Percentiles rank a stretch among this genome's conserved stretches.
Conservation (phyloP, 1,284 basidiomycete genomes). For the Schizophyllum commune region DNA sequence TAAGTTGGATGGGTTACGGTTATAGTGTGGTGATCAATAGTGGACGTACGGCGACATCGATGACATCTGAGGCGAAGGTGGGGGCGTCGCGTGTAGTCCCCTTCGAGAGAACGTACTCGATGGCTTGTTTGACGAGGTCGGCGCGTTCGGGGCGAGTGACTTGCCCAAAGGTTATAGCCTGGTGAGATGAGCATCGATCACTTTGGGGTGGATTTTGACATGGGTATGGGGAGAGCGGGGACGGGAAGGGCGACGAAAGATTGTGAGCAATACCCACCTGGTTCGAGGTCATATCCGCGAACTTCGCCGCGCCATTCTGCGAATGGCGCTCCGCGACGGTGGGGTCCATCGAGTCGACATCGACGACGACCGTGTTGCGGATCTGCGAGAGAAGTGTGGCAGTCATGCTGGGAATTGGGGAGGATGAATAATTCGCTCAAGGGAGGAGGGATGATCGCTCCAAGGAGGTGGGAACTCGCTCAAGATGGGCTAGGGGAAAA, state of each 20-base stretch:
- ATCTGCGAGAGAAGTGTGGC: conserved; percentile 30
- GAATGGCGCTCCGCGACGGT: conserved; percentile 31
- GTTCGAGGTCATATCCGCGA: conserved; percentile 47
- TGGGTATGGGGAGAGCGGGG: too few relatives aligned
- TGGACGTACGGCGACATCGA: conserved; percentile 33
- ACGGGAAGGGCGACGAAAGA: too few relatives aligned
- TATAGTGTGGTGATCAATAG: not conserved
- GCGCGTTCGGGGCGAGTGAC: conserved; percentile 26
- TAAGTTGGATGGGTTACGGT: not conserved
- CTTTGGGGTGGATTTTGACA: not conserved
- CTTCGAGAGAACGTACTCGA: conserved; percentile 22
- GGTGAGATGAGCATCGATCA: not conserved
- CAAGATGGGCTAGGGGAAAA: too few relatives aligned
- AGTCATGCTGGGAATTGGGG: conserved; percentile 8
- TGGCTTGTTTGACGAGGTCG: conserved; percentile 26
- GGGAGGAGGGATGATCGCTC: not conserved
- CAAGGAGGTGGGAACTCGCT: not conserved
- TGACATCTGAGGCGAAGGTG: conserved; percentile 20
- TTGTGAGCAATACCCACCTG: conserved; percentile 9
- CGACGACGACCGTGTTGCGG: conserved; percentile 28
- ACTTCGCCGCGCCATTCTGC: conserved; percentile 15
- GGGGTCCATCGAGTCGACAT: conserved; percentile 46
- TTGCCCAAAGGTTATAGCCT: conserved; percentile 35
- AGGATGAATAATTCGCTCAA: not conserved
- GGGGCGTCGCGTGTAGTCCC: not conserved